A percentile compares a stretch with the other conserved stretches of the same genome.
phyloP scores from a whole-genome alignment of 495 filamentous ascomycete species.

The Aspergillus panamensis region DNA sequence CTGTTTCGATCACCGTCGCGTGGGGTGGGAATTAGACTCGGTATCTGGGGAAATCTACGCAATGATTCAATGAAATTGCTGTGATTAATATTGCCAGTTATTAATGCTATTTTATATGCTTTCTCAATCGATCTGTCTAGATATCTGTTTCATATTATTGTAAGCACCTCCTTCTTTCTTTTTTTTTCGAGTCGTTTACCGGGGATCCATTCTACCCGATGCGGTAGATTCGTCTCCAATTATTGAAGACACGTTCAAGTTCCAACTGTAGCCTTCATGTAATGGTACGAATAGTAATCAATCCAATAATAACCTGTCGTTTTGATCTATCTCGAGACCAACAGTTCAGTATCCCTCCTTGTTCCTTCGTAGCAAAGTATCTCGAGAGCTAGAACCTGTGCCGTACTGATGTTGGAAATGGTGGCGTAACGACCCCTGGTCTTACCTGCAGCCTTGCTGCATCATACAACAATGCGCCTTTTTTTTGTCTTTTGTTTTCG shows the following conservation, averaged over 20 bases:
- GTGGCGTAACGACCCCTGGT: constrained; percentile 23
- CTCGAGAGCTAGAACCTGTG: too few relatives aligned
- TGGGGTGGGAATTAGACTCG: constrained; percentile 25
- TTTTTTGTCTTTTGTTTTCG: constrained; percentile 3
- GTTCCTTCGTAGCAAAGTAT: too few relatives aligned
- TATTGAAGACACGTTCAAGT: too few relatives aligned
- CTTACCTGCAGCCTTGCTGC: constrained; percentile 20
- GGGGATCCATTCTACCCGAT: neutral
- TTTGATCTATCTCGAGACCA: too few relatives aligned
- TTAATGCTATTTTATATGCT: constrained; percentile 2
- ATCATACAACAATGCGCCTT: constrained; percentile 15
- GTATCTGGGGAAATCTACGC: constrained; percentile 22
- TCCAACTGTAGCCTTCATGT: too few relatives aligned
- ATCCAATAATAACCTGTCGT: too few relatives aligned
- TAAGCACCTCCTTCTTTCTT: neutral
- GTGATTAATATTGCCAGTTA: constrained; percentile 18
- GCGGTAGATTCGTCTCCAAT: neutral
- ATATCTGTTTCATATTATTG: neutral
- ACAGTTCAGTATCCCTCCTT: too few relatives aligned
- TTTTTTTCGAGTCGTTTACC: neutral
- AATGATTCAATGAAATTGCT: constrained; percentile 12
- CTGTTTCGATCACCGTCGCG: constrained; percentile 21
- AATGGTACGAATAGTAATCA: too few relatives aligned
- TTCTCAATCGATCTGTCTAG: neutral
- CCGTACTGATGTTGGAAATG: neutral